These are phyloP conservation scores for Dysphania ambrosioides DNA, from an alignment of 148 eudicot species.

Conservation along the genomic window DNA sequence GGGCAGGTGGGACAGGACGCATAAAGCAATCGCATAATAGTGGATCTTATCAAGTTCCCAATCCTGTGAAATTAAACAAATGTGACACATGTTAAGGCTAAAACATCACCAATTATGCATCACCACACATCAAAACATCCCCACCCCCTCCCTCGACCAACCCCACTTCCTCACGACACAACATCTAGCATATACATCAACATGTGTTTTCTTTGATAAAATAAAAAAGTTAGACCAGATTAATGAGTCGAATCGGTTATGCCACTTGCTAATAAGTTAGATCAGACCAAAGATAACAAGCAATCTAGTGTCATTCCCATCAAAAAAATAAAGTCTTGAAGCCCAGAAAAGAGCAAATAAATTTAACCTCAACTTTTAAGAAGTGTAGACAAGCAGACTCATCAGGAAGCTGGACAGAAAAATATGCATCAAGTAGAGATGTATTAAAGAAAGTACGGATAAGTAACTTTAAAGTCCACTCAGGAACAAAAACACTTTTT, in stretches of 20 bases:
- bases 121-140: not conserved
- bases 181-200: not conserved
- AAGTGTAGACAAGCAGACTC: too few species aligned
- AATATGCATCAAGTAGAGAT: too few species aligned
- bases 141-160: not conserved
- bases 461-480: too few species aligned
- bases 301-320: not conserved
- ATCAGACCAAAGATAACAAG: not conserved
- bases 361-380: too few species aligned
- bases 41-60: conserved; percentile 72
- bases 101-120: conserved; percentile 1
- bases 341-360: not conserved
- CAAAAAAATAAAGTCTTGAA: not conserved
- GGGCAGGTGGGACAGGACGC: conserved; percentile 79
- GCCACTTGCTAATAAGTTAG: not conserved
- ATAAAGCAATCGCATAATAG: conserved; percentile 81
- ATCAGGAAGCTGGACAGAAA: too few species aligned
- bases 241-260: not conserved
- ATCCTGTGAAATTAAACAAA: conserved; percentile 44
- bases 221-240: too few species aligned
- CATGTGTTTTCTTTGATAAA: not conserved
- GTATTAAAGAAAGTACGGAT: too few species aligned
- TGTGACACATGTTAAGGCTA: conserved; percentile 1
- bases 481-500: too few species aligned
- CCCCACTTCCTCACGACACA: not conserved